A percentile compares a stretch with the other conserved stretches of the same genome.
Evolutionary conservation across 306 rosid genomes (phyloP).

Genomic region (Inga oerstediana): DNA sequence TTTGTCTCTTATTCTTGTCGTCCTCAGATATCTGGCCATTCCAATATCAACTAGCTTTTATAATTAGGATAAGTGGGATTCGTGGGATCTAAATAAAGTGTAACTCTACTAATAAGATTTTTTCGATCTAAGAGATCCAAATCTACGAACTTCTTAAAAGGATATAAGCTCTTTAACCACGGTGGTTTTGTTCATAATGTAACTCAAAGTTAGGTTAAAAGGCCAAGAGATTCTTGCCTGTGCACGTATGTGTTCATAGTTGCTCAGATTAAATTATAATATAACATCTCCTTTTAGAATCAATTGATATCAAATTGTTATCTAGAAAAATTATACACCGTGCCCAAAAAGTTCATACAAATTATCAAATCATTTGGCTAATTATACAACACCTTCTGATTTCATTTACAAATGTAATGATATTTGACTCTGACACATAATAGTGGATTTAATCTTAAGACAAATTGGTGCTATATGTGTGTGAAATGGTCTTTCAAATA

Average conservation of each 20-base stretch:
- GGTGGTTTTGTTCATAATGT: not conserved
- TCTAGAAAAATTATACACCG: not conserved
- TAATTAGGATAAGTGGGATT: no score
- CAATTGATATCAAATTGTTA: not conserved
- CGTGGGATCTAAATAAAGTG: not conserved
- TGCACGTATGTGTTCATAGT: not conserved
- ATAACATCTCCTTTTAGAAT: not conserved
- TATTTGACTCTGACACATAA: not conserved
- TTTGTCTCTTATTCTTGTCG: no score
- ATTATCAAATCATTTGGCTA: not conserved
- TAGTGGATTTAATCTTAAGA: not conserved
- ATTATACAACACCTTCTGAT: not conserved
- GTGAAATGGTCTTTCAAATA: not conserved
- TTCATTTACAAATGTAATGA: not conserved
- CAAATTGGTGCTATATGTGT: not conserved
- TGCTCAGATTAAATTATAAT: not conserved
- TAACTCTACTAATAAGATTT: not conserved
- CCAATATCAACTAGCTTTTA: no score
- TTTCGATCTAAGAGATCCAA: not conserved
- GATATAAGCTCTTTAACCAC: not conserved
- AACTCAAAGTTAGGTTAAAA: not conserved
- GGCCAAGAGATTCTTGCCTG: not conserved
- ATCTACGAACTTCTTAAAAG: not conserved
- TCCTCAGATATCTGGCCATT: no score
- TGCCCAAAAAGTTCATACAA: not conserved